Evolutionary conservation across 352 stramenopile genomes (phyloP).

Genomic region (Pythium folliculosum): DNA sequence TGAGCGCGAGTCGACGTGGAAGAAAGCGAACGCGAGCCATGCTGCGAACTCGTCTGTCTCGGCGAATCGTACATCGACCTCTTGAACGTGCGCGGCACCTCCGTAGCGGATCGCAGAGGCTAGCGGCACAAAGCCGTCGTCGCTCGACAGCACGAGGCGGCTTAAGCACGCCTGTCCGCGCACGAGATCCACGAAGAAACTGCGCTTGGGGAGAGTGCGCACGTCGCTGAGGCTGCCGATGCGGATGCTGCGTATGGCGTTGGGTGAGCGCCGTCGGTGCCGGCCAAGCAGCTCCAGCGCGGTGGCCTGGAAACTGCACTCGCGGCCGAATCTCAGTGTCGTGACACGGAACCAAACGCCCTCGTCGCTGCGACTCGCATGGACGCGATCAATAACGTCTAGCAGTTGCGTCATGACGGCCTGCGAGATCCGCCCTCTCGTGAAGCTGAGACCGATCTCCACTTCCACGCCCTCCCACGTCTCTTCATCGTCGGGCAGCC

Average conservation of each 20-base stretch:
- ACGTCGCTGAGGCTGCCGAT: conserved; percentile 2
- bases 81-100: background rate
- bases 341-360: background rate
- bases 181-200: conserved; percentile 1
- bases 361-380: background rate
- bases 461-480: conserved; percentile 2
- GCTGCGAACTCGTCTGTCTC: conserved; percentile 12
- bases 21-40: conserved; percentile 47
- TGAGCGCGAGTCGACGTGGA: conserved; percentile 40
- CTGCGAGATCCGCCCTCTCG: conserved; percentile 8
- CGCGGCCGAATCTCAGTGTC: conserved; percentile 6
- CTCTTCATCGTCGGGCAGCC: conserved; percentile 1
- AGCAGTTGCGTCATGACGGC: conserved; percentile 14
- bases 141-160: background rate
- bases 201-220: background rate
- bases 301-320: conserved; percentile 1
- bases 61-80: conserved; percentile 1
- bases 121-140: conserved; percentile 4
- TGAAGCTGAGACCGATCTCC: conserved; percentile 18
- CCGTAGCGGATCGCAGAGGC: conserved; percentile 1
- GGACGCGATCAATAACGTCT: background rate
- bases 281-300: conserved; percentile 8
- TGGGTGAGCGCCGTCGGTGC: background rate
- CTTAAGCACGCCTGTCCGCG: background rate
- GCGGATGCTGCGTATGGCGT: background rate